These are phyloP conservation scores for Phlebiopsis gigantea DNA, from an alignment of 768 basidiomycete genomes.

Conservation along the genomic window DNA sequence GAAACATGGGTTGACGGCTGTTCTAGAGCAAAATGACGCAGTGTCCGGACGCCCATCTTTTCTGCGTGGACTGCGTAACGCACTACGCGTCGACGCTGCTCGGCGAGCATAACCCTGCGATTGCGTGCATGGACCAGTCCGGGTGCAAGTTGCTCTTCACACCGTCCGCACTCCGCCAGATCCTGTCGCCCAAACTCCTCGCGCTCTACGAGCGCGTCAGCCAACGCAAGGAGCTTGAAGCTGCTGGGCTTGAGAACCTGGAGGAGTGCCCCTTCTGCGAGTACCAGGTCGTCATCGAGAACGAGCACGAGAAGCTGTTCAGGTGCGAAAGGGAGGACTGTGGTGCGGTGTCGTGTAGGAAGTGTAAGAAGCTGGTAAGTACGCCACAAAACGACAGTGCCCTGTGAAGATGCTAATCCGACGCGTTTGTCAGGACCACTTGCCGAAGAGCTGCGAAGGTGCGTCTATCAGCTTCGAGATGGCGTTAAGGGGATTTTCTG, in stretches of 20 bases:
- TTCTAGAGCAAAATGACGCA: conserved; percentile 77
- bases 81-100: conserved; percentile 65
- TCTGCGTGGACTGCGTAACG: conserved; percentile 70
- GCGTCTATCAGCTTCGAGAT: no score
- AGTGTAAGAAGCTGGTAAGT: conserved; percentile 64
- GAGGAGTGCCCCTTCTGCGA: conserved; percentile 93
- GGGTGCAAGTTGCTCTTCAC: conserved; percentile 68
- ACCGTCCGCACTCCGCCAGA: conserved; percentile 59
- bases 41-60: conserved; percentile 86
- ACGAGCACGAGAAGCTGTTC: conserved; percentile 34
- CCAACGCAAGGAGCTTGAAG: conserved; percentile 75
- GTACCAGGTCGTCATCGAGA: conserved; percentile 63
- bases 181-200: conserved; percentile 62
- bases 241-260: conserved; percentile 70
- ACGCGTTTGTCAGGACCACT: conserved; percentile 52
- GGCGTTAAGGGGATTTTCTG: background rate
- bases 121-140: conserved; percentile 81
- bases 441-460: conserved; percentile 81
- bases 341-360: conserved; percentile 69
- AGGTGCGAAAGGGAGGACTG: conserved; percentile 60
- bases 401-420: background rate
- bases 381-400: conserved; percentile 18
- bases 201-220: conserved; percentile 68
- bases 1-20: background rate
- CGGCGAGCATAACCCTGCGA: conserved; percentile 52